Evolutionary conservation across 345 rosid species (phyloP).

Genomic region (Clarkia xantiana): DNA sequence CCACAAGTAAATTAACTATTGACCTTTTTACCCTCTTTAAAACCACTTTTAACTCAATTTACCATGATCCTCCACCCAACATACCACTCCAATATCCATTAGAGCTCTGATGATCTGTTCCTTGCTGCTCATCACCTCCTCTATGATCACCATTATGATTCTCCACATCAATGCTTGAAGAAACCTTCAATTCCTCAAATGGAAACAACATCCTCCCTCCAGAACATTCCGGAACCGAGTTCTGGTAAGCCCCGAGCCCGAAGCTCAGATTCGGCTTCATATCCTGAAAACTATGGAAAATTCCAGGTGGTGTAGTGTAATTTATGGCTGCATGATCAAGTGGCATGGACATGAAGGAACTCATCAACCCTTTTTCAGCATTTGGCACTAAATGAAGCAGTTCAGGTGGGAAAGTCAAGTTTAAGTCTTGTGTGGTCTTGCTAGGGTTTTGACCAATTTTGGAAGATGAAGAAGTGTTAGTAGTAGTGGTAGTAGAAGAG

Average conservation of each 20-base stretch:
- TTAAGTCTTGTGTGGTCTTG: constrained; percentile 63
- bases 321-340: constrained; percentile 19
- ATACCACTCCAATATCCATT: constrained; percentile 88
- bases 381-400: constrained; percentile 15
- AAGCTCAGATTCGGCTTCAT: constrained; percentile 72
- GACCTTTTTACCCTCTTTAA: constrained; percentile 8
- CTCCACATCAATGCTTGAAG: constrained; percentile 20
- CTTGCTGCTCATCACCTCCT: constrained; percentile 10
- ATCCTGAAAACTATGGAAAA: constrained; percentile 42
- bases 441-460: constrained; percentile 35
- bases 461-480: constrained; percentile 27
- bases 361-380: constrained; percentile 22
- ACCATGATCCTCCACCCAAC: constrained; percentile 96
- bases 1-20: constrained; percentile 10
- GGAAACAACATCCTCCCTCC: constrained; percentile 63
- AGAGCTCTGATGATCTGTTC: constrained; percentile 16
- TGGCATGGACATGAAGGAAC: constrained; percentile 57
- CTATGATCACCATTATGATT: constrained; percentile 26
- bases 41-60: constrained; percentile 22
- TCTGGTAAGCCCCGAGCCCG: constrained; percentile 41
- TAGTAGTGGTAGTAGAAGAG: constrained; percentile 46
- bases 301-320: constrained; percentile 37
- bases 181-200: constrained; percentile 85
- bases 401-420: constrained; percentile 65
- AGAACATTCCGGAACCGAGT: constrained; percentile 16